Evolutionary conservation across 1,284 basidiomycete genomes (phyloP), one percentile per base, ranked within the genome.

Genomic region (Tilletia walkeri): DNA sequence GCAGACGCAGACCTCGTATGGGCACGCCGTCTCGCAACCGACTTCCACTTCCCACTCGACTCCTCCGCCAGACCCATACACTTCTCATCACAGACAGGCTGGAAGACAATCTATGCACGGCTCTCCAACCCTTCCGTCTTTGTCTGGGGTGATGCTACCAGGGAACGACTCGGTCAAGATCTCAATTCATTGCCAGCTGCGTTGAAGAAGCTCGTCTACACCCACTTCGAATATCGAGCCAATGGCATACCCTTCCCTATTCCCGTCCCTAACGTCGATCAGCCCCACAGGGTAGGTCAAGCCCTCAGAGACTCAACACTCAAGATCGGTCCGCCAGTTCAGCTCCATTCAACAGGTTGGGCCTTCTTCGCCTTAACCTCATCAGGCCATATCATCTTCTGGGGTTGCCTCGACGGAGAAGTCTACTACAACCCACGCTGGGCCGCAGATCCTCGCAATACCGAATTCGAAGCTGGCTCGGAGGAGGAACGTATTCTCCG

Each of bases 311-410:
- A 68, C 70, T 18, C 70, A 68, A 9, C 36, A 24, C n/a, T 38
- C 24, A 18, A 36, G 2, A n/a, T 41, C 14, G 61, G 61, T 12
- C 41, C 66, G 10, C 67, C 70, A 38, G 70, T 74, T 30, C 68
- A 75, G 50, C 72, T 79, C 36, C 69, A 73, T 0, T 75, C 77
- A 1, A 73, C 73, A 36, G 77, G 77, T 12, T 79, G 76, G 76
- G 61, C 69, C 16, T 79, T 77, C 68, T 73, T 76, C 59, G 71
- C 73, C 24, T 69, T 76, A 3, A 75, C 77, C 4, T 59, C 71
- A 4, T 56, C 65, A 2, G 77, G 77, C 1, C 66, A 59, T 16
- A 72, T 77, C 12, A 68, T 72, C 70, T 38, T 34, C 30, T 77
- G 76, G 76, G 77, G 77, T 38, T 71, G 69, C 20, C 72, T 78